Conservation (phyloP, 1,284 basidiomycete species). For the Cutaneotrichosporon sp. region DNA sequence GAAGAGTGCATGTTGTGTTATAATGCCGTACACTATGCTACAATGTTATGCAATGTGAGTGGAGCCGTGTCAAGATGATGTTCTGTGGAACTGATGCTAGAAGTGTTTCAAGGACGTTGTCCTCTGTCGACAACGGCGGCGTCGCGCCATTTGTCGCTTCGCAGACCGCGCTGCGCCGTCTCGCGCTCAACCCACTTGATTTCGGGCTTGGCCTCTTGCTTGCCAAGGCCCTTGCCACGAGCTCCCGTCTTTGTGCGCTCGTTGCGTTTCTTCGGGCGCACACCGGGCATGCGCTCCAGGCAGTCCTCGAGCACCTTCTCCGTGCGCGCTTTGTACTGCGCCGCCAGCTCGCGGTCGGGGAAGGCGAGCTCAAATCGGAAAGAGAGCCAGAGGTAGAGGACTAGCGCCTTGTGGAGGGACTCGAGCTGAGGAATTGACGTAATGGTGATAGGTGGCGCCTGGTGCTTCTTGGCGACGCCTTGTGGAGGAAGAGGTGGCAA, state of each 20-base stretch:
- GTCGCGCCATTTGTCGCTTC: not conserved
- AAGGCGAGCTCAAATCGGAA: constrained; percentile 73
- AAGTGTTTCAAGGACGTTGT: too few relatives aligned
- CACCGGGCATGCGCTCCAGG: constrained; percentile 41
- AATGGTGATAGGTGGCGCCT: constrained; percentile 32
- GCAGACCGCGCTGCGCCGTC: not conserved
- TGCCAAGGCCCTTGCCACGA: constrained; percentile 8
- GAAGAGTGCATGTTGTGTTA: not conserved
- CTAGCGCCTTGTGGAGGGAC: constrained; percentile 71
- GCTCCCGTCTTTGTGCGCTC: constrained; percentile 9
- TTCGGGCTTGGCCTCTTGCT: constrained; percentile 11
- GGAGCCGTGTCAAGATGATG: too few relatives aligned
- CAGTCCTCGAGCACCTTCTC: constrained; percentile 63
- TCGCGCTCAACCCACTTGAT: constrained; percentile 5
- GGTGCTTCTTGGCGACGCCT: not conserved
- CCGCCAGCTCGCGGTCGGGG: constrained; percentile 55
- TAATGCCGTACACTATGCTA: constrained; percentile 3
- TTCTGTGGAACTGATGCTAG: too few relatives aligned
- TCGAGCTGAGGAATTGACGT: constrained; percentile 57
- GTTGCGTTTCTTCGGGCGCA: constrained; percentile 25
- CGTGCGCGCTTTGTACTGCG: constrained; percentile 58
- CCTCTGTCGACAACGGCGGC: not conserved
- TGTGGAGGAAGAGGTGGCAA: constrained; percentile 27
- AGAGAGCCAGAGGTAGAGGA: constrained; percentile 81
- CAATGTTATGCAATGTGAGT: not conserved